A percentile compares a stretch with the other conserved stretches of the same genome.
Conservation (phyloP, 345 rosid species). For the Geranium rotundifolium region DNA sequence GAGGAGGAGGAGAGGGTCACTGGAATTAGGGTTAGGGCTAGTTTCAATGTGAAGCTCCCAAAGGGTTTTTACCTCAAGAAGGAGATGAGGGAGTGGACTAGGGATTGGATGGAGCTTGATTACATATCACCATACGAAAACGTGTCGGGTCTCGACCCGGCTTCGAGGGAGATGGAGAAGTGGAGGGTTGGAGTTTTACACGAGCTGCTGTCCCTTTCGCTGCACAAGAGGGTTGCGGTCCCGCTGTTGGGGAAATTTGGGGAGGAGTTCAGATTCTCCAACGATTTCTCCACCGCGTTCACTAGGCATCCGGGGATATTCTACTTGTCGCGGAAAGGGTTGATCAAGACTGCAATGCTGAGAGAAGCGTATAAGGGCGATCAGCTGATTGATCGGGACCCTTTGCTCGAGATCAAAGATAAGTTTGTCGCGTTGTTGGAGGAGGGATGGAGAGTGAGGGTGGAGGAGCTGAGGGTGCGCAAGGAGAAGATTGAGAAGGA, state of each 20-base stretch:
- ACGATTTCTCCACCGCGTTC: conserved; percentile 60
- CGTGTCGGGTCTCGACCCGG: conserved; percentile 52
- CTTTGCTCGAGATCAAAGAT: conserved; percentile 56
- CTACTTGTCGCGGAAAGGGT: conserved; percentile 80
- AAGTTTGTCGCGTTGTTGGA: conserved; percentile 49
- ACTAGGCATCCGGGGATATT: conserved; percentile 87
- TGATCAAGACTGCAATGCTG: conserved; percentile 65
- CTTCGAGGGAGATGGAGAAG: conserved; percentile 81
- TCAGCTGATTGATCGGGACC: conserved; percentile 56
- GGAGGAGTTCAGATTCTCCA: conserved; percentile 67
- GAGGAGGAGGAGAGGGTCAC: conserved; percentile 40
- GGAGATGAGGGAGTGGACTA: conserved; percentile 91
- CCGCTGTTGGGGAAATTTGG: conserved; percentile 73
- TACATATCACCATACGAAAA: conserved; percentile 72
- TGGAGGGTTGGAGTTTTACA: conserved; percentile 71
- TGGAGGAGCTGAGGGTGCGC: conserved; percentile 24
- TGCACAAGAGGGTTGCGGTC: conserved; percentile 71
- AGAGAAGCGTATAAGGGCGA: conserved; percentile 64
- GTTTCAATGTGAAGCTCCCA: conserved; percentile 57
- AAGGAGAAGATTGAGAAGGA: conserved; percentile 35
- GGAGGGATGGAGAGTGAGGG: conserved; percentile 60
- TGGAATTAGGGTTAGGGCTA: conserved; percentile 54
- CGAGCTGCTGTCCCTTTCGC: conserved; percentile 68
- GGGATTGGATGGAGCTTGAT: conserved; percentile 82
- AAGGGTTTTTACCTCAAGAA: conserved; percentile 56